Evolutionary conservation across 441 rosid genomes (phyloP), one percentile per base, ranked within the genome.

Genomic region (Viola pubescens): DNA sequence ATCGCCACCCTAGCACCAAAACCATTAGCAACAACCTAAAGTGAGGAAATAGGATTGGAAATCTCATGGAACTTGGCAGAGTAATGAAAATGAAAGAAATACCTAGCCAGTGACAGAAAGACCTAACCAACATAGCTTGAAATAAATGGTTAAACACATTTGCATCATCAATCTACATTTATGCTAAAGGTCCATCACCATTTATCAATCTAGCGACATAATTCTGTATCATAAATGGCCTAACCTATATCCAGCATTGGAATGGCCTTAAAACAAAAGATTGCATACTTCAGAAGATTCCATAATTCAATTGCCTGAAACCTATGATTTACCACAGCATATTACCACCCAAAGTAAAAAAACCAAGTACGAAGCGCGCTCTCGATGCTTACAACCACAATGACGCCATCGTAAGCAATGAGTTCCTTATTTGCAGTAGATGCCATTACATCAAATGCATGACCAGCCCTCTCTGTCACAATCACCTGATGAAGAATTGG

Each of bases 381-480:
- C 38, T 0, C 48, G 59, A 37, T 67, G 78, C 95, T 84, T 84
- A 92, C 97, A 81, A 89, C 84, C 65, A 84, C 83, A 71, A 92
- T 56, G 67, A 81, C 81, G 63, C 98, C 98, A 79, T 89, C 91
- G 67, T 87, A 89, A 43, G 77, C 77, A 58, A 51, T 69, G 61
- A 89, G 86, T 72, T 89, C 97, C 55, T 77, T 79, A 48, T 79
- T 75, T 37, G 89, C 68, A 37, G 65, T 62, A 57, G 87, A 79
- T 66, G 75, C 50, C 87, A 82, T 75, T 71, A 77, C 84, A 73
- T 91, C 86, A 75, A 75, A 87, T 58, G 98, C 98, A 60, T 91
- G 97, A 37, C 91, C 91, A 67, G 94, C 91, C 73, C 88, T 87
- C 72, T 82, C 71, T 13, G 97, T 89, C 48, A 89, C 82, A 59